phyloP scores from a whole-genome alignment of 163 green algal species.

The Scenedesmus sp. region DNA sequence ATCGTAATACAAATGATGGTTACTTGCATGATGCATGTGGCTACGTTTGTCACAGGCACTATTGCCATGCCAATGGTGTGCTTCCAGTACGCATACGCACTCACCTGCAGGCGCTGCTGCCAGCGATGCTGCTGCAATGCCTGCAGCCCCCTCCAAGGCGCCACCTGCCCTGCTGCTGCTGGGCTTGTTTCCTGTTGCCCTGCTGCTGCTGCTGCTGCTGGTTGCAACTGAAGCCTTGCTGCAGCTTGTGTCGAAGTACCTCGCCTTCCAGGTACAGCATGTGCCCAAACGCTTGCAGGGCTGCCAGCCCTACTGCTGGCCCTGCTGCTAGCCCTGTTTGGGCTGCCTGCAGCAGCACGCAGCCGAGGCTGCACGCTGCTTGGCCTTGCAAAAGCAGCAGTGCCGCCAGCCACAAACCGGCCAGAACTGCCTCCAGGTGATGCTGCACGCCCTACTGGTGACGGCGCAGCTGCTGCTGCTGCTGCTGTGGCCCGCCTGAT shows the following conservation, averaged over 20 bases:
- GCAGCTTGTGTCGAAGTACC: background rate
- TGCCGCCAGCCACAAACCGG: background rate
- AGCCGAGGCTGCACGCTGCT: background rate
- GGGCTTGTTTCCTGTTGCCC: background rate
- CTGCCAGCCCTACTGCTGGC: background rate
- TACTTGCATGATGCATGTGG: too few relatives aligned
- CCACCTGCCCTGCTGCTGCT: background rate
- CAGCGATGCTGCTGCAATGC: constrained; percentile 28
- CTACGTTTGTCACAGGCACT: background rate
- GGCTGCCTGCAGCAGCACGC: background rate
- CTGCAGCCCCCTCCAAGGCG: background rate
- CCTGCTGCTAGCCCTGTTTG: background rate
- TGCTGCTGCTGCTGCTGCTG: background rate
- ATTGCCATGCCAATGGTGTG: background rate
- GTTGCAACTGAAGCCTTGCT: background rate
- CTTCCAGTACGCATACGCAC: background rate
- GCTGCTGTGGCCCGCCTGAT: background rate
- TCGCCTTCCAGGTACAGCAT: background rate
- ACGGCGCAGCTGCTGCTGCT: background rate
- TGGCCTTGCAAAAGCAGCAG: background rate
- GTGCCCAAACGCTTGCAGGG: background rate
- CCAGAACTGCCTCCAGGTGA: background rate
- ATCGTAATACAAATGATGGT: too few relatives aligned
- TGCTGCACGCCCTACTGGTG: background rate
- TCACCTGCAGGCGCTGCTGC: constrained; percentile 36